phyloP scores from a whole-genome alignment of 1,284 basidiomycete genomes.

The Pseudozyma hubeiensis region DNA sequence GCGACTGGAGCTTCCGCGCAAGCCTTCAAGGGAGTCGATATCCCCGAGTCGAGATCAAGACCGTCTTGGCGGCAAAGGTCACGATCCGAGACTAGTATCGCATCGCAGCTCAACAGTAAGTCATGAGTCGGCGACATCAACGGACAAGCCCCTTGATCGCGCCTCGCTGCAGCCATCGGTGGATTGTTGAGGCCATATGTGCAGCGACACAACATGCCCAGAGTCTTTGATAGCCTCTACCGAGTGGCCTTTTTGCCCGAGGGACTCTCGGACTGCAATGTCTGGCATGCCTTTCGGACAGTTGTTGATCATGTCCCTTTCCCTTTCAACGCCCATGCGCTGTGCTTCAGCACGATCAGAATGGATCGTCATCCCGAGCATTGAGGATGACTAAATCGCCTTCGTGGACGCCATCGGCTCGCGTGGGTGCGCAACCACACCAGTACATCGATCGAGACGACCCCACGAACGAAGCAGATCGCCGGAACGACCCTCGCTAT shows the following conservation, averaged over 20 bases:
- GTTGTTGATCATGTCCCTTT: slow-evolving; percentile 25
- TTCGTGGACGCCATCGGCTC: neutral
- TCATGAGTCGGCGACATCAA: slow-evolving; percentile 16
- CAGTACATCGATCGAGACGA: slow-evolving; percentile 30
- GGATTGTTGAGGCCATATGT: neutral
- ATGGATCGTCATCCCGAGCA: slow-evolving; percentile 6
- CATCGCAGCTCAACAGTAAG: slow-evolving; percentile 30
- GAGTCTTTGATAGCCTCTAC: too few relatives aligned
- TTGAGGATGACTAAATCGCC: neutral
- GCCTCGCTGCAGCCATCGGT: slow-evolving; percentile 9
- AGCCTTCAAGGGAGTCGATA: neutral
- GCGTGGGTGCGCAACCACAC: neutral
- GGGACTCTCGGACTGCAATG: too few relatives aligned
- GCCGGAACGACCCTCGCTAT: neutral
- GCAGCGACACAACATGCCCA: too few relatives aligned
- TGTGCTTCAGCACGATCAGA: slow-evolving; percentile 11
- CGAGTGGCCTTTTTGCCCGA: too few relatives aligned
- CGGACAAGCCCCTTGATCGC: slow-evolving; percentile 1
- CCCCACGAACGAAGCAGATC: neutral
- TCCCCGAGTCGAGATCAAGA: neutral
- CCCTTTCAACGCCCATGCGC: slow-evolving; percentile 2
- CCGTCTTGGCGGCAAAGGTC: neutral
- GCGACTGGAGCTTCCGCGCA: slow-evolving; percentile 1
- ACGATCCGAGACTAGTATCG: neutral
- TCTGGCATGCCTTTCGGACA: neutral